Base-by-base conservation (phyloP, 2,329 filamentous ascomycete genomes). In the Periconia sp. region DNA sequence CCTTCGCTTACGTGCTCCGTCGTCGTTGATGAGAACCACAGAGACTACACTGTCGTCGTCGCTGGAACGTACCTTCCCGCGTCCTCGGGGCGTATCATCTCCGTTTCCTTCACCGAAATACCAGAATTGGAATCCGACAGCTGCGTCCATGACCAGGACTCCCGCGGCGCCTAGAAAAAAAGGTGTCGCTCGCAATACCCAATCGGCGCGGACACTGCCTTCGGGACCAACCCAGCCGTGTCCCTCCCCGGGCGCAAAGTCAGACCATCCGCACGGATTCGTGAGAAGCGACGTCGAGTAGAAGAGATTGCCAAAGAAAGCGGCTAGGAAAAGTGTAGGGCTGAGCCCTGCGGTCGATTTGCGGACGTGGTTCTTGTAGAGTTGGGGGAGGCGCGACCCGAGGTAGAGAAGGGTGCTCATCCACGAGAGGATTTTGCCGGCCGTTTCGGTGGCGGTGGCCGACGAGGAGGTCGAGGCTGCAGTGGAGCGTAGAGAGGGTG, bases 121-220 rank as follows among this genome's bases (percentile, higher is more conserved):
- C 59, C 82, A 72, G 64, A 88, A 88, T 57, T 89, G 86, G 35
- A 85, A 67, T 0, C 84, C 85, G 50, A 89, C 82, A 23, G 80
- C 81, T 0, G 79, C 84, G 67, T 89, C 86, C 68, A 88, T 76
- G 18, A 79, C 74, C 7, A 89, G 72, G 1, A 88, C 85, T 9
- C 86, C 85, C 2, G 84, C 84, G 6, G 86, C 85, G 6, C 86
- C 86, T 0, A 88, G 76, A 68, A 85, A 88, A 69, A 89, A 89
- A 0, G 86, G 86, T 13, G 81, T 70, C 1, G 85, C 82, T 9
- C 81, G 79, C 2, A 77, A 69, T 9, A 86, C 76, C 85, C 85
- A 89, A 46, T 81, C 78, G 9, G 57, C 57, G 2, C 83, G 76
- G 17, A 80, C 72, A 58, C 79, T 85, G 3, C 85, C 85, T 10